phyloP scores from a whole-genome alignment of 495 filamentous ascomycete genomes.

The Talaromyces thailandensis region DNA sequence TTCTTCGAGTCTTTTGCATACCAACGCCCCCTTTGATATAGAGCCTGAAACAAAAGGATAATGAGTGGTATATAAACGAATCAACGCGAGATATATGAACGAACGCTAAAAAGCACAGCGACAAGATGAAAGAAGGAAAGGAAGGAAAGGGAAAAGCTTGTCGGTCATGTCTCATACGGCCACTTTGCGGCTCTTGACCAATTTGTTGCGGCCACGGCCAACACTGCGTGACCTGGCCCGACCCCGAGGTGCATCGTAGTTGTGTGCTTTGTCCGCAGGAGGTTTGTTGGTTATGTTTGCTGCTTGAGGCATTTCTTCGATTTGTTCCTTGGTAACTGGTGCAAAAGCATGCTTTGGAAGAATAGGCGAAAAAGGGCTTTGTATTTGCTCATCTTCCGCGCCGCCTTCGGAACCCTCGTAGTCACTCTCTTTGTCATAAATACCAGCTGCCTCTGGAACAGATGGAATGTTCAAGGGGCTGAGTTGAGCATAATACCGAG shows the following conservation, averaged over 20 bases:
- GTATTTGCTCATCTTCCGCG: background rate
- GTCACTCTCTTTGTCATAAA: constrained; percentile 1
- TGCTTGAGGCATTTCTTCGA: background rate
- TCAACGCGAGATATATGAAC: background rate
- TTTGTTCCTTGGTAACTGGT: background rate
- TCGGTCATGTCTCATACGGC: background rate
- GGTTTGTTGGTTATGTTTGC: background rate
- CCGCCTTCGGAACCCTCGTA: background rate
- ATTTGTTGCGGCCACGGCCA: constrained; percentile 15
- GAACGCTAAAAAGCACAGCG: background rate
- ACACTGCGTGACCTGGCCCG: constrained; percentile 24
- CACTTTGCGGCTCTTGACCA: constrained; percentile 14
- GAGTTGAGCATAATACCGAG: constrained; percentile 3
- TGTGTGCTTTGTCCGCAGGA: background rate
- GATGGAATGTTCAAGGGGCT: background rate
- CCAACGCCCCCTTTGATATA: background rate
- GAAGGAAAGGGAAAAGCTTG: background rate
- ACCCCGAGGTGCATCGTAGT: constrained; percentile 17
- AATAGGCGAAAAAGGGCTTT: background rate
- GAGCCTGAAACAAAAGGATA: background rate
- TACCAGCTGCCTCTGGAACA: background rate
- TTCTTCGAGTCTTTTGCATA: background rate
- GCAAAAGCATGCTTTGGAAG: background rate
- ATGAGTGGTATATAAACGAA: constrained; percentile 1
- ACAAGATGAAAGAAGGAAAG: background rate